These are phyloP conservation scores for Rhodamnia argentea DNA, from an alignment of 345 rosid genomes.

Conservation along the genomic window DNA sequence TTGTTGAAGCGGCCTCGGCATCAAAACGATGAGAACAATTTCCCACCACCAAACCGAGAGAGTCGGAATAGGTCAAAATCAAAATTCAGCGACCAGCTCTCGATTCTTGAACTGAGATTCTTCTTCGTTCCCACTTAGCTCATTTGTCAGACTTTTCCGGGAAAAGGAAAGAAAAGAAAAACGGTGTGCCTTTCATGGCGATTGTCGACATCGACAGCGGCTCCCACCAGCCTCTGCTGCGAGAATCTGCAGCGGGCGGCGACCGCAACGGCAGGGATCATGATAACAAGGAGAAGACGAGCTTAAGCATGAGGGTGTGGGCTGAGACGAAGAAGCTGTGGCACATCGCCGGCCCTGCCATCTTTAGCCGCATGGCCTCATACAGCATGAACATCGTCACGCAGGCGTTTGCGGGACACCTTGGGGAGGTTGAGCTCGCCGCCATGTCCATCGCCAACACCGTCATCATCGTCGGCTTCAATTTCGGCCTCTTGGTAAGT, in stretches of 20 bases:
- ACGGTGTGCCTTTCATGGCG: neutral
- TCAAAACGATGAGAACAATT: neutral
- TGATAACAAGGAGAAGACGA: neutral
- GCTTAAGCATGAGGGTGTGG: slow-evolving; percentile 18
- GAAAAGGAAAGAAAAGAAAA: neutral
- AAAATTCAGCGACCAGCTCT: neutral
- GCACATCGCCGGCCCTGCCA: slow-evolving; percentile 33
- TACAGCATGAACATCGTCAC: slow-evolving; percentile 30
- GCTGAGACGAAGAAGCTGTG: slow-evolving; percentile 37
- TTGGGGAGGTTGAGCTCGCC: slow-evolving; percentile 37
- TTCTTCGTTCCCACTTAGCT: neutral
- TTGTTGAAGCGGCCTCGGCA: neutral
- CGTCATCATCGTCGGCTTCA: slow-evolving; percentile 33
- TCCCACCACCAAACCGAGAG: neutral
- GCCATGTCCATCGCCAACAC: slow-evolving; percentile 30
- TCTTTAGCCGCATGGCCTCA: slow-evolving; percentile 23
- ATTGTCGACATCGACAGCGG: neutral
- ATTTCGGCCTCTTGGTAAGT: slow-evolving; percentile 33
- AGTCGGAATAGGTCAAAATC: neutral
- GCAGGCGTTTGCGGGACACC: slow-evolving; percentile 34
- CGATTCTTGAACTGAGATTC: neutral
- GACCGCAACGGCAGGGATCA: neutral
- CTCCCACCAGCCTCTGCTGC: neutral
- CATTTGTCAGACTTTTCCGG: neutral
- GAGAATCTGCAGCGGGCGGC: neutral